A percentile compares a stretch with the other conserved stretches of the same genome.
Conservation (phyloP, 331 rosid species). For the Pyracantha coccinea region DNA sequence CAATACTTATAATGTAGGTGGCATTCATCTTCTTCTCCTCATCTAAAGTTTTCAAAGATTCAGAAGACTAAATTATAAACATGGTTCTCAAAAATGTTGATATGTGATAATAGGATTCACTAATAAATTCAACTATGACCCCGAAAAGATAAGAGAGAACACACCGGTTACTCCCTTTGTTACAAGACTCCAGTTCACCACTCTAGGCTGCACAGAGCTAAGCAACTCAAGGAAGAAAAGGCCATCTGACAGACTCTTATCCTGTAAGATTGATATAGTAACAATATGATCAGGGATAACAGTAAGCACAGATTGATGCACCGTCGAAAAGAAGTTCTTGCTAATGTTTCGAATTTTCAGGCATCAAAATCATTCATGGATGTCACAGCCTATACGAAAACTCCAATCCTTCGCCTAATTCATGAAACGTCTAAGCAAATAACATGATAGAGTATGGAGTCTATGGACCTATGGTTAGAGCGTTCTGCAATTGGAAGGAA, state of each 20-base stretch:
- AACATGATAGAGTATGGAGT: not conserved
- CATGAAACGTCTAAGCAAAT: not conserved
- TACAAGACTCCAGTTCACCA: conserved; percentile 88
- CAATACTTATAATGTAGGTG: conserved; percentile 90
- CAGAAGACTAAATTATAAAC: not conserved
- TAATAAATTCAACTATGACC: not conserved
- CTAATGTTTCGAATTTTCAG: not conserved
- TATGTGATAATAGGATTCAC: not conserved
- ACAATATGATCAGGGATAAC: not conserved
- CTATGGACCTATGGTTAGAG: not conserved
- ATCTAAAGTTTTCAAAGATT: conserved; percentile 34
- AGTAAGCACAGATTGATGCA: not conserved
- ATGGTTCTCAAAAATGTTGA: not conserved
- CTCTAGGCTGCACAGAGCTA: conserved; percentile 86
- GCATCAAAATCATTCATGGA: not conserved
- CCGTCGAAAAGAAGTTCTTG: not conserved
- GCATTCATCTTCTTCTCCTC: conserved; percentile 96
- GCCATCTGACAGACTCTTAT: conserved; percentile 79
- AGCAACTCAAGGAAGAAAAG: conserved; percentile 93
- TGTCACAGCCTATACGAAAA: not conserved
- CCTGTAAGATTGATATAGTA: conserved; percentile 42
- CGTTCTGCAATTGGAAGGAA: not conserved
- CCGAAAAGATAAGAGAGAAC: not conserved
- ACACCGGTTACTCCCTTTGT: conserved; percentile 85
- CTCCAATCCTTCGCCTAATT: not conserved